These are phyloP conservation scores for Ogataea degrootiae DNA, from an alignment of 805 yeast species.

Conservation along the genomic window DNA sequence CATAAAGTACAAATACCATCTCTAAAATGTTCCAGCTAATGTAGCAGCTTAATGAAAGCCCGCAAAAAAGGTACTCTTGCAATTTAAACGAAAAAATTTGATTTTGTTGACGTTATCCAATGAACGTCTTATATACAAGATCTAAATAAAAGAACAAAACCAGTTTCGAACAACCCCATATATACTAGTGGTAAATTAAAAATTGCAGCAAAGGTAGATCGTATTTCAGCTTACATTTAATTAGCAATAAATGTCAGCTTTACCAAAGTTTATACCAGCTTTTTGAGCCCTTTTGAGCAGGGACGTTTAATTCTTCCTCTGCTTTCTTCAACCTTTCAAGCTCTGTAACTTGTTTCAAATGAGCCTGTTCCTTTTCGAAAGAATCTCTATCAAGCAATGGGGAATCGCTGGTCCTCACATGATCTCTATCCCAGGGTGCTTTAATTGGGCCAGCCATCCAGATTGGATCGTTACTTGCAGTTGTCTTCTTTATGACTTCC, in stretches of 20 bases:
- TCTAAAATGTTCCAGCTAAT: too few species aligned
- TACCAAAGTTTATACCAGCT: slow-evolving; percentile 25
- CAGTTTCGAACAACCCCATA: too few species aligned
- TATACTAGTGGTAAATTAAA: too few species aligned
- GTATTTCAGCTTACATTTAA: too few species aligned
- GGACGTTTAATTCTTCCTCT: slow-evolving; percentile 27
- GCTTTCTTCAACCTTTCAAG: slow-evolving; percentile 37
- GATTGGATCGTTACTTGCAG: slow-evolving; percentile 69
- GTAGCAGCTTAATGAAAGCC: too few species aligned
- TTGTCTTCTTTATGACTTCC: slow-evolving; percentile 58
- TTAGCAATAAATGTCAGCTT: background rate
- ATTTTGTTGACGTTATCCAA: too few species aligned
- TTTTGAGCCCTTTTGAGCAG: slow-evolving; percentile 26
- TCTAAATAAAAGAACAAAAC: too few species aligned
- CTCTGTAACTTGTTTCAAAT: slow-evolving; percentile 33
- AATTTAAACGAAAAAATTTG: too few species aligned
- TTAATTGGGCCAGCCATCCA: slow-evolving; percentile 74
- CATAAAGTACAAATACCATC: too few species aligned
- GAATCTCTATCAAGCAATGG: slow-evolving; percentile 37
- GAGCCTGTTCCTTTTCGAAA: slow-evolving; percentile 46
- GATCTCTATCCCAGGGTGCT: slow-evolving; percentile 61
- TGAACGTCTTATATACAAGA: too few species aligned
- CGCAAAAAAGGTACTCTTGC: too few species aligned
- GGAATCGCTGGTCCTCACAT: slow-evolving; percentile 27
- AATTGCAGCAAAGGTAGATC: too few species aligned